Base-by-base conservation (phyloP, 306 rosid species). In the Acacia acuminata region DNA sequence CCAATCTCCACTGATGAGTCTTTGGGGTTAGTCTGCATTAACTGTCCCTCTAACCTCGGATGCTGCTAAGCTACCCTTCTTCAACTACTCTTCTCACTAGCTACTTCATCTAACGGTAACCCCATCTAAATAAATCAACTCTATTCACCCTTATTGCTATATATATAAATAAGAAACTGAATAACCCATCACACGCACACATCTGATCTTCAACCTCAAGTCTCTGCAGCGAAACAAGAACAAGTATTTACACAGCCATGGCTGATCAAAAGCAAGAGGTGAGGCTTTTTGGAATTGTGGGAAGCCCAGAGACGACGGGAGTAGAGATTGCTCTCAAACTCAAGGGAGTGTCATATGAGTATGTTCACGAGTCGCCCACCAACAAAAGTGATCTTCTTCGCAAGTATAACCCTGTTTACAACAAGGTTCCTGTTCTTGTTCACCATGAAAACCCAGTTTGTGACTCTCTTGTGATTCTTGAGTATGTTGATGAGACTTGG, bases 401-500 rank as follows among this genome's bases (percentile, higher is more conserved):
- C 55, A 45, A 47, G 3, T 85, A 78, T 68, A 88, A 88, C 64
- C 91, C 89, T 0, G 84, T 85, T 25, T 44, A 88, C 76, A 85
- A 88, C 73, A 83, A 78, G 75, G 91, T 88, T 2, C 89, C 89
- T 0, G 65, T 86, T 27, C 86, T 83, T 15, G 60, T 86, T 82
- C 91, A 86, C 13, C 77, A 84, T 48, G 89, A 85, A 16, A 85
- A 81, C 0, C 81, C 89, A 10, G 12, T 88, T 2, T 19, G 73
- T 0, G 89, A 88, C 71, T 88, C 89, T 3, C 84, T 82, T 34
- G 22, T 86, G 19, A 88, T 88, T 19, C 74, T 86, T 82, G 85
- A 88, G 51, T 88, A 88, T 75, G 82, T 88, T 1, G 89, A 88
- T 10, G 89, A 88, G 17, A 32, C 81, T 0, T 85, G 88, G 88